Conservation (phyloP, 129 eudicot species). For the Cynara cardunculus region DNA sequence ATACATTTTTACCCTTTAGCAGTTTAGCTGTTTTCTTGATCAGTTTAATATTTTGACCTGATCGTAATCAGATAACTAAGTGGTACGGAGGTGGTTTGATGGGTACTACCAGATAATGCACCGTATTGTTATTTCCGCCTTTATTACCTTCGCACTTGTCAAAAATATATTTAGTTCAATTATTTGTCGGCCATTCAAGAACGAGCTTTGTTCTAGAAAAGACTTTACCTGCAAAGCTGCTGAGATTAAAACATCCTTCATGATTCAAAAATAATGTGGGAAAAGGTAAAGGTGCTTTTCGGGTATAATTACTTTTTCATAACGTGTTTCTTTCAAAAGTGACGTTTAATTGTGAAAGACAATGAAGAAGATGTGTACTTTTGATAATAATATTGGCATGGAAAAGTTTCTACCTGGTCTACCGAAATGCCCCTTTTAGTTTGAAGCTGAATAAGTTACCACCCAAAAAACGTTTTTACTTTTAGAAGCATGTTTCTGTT, state of each 20-base stretch:
- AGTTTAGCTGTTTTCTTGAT: not conserved
- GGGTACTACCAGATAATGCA: not conserved
- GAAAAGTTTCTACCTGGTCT: not conserved
- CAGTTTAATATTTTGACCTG: not conserved
- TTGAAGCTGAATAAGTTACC: not conserved
- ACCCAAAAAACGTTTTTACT: not conserved
- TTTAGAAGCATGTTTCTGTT: not conserved
- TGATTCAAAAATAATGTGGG: constrained; percentile 5
- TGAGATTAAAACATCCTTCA: not conserved
- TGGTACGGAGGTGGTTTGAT: not conserved
- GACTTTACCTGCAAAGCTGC: constrained; percentile 9
- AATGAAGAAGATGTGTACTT: not conserved
- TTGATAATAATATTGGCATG: not conserved
- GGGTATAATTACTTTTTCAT: not conserved
- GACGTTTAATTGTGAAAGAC: not conserved
- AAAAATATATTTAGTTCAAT: not conserved
- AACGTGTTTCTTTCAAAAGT: not conserved
- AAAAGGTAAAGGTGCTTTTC: not conserved
- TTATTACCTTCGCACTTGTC: not conserved
- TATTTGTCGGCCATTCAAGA: constrained; percentile 9
- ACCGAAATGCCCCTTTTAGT: not conserved
- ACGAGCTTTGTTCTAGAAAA: not conserved
- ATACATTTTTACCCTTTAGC: not conserved
- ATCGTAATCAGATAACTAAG: not conserved
- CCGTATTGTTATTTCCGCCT: not conserved